Evolutionary conservation across 371 early-diverging fungal species (phyloP).

Genomic region (Choanephora cucurbitarum): DNA sequence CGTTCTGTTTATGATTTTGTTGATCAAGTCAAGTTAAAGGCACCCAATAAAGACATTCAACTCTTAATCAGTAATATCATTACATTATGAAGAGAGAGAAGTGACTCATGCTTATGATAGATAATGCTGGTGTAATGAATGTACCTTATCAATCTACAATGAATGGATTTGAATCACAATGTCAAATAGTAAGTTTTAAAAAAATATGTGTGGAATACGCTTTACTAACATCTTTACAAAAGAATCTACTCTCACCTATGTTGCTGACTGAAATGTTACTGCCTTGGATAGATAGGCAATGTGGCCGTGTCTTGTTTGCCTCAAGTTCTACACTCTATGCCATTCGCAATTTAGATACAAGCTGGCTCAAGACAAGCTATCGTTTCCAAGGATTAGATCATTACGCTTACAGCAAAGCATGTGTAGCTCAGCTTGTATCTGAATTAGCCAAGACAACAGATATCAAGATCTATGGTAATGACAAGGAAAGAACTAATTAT

Average conservation of each 20-base stretch:
- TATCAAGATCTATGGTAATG: slow-evolving; percentile 24
- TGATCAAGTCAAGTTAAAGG: slow-evolving; percentile 13
- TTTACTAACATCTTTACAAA: neutral
- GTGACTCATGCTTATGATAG: slow-evolving; percentile 19
- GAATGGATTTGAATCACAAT: slow-evolving; percentile 76
- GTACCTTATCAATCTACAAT: slow-evolving; percentile 58
- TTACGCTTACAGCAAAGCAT: slow-evolving; percentile 47
- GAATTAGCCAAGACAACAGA: slow-evolving; percentile 16
- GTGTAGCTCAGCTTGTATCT: slow-evolving; percentile 25
- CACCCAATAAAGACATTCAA: slow-evolving; percentile 22
- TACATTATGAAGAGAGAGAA: too few relatives aligned
- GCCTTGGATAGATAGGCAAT: slow-evolving; percentile 29
- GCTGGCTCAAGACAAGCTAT: slow-evolving; percentile 17
- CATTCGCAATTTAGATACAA: slow-evolving; percentile 20
- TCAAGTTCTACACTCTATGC: slow-evolving; percentile 46
- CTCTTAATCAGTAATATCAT: slow-evolving; percentile 37
- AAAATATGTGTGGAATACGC: too few relatives aligned
- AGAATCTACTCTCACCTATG: slow-evolving; percentile 47
- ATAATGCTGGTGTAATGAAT: slow-evolving; percentile 80
- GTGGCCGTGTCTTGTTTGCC: slow-evolving; percentile 39
- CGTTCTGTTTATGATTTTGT: slow-evolving; percentile 30
- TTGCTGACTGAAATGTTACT: slow-evolving; percentile 29
- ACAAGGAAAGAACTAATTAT: neutral
- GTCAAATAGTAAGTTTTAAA: slow-evolving; percentile 40
- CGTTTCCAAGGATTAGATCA: slow-evolving; percentile 33